Evolutionary conservation across 495 filamentous ascomycete species (phyloP).

Genomic region (Apodospora peruviana): DNA sequence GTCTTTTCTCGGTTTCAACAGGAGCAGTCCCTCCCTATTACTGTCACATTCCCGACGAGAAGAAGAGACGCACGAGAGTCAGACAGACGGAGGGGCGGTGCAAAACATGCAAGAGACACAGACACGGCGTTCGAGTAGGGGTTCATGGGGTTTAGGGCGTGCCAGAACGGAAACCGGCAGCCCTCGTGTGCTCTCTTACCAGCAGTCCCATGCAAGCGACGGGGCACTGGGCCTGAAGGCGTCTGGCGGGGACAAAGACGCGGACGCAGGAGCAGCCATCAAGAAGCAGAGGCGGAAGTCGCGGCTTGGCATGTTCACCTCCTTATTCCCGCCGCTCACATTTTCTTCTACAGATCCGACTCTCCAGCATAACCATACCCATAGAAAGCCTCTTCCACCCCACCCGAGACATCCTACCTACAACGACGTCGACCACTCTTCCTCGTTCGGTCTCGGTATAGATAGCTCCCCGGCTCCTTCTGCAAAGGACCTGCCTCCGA

Average conservation of each 20-base stretch:
- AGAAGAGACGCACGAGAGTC: too few species aligned
- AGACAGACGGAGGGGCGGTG: too few species aligned
- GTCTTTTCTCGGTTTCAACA: too few species aligned
- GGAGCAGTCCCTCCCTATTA: too few species aligned
- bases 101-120: slow-evolving; percentile 1
- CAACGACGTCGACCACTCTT: neutral
- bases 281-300: slow-evolving; percentile 8
- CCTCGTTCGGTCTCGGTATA: neutral
- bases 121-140: neutral
- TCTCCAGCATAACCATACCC: neutral
- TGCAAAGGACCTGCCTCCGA: slow-evolving; percentile 1
- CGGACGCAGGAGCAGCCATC: neutral
- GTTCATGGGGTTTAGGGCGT: neutral
- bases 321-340: slow-evolving; percentile 14
- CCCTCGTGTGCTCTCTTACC: neutral
- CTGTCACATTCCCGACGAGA: too few species aligned
- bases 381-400: slow-evolving; percentile 14
- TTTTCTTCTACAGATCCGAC: slow-evolving; percentile 5
- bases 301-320: slow-evolving; percentile 10
- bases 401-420: slow-evolving; percentile 1
- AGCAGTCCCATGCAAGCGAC: neutral
- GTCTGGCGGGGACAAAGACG: neutral
- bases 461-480: neutral
- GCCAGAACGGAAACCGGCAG: neutral
- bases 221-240: too few species aligned